Percentiles rank a stretch among this genome's conserved stretches.
Evolutionary conservation across 306 rosid species (phyloP).

Genomic region (Sophora flavescens): DNA sequence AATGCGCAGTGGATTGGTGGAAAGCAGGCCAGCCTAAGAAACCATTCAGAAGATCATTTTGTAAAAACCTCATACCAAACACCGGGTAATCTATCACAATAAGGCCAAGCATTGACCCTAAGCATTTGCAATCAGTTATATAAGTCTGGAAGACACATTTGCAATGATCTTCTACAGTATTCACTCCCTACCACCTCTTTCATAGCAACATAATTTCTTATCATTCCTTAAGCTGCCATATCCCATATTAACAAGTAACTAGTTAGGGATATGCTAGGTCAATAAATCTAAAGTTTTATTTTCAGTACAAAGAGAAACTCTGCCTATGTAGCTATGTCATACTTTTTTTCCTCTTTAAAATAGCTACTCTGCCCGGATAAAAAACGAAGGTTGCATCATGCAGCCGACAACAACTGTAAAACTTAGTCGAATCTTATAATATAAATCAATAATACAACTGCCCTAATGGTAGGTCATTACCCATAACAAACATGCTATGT

Average conservation of each 20-base stretch:
- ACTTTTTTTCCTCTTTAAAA: neutral
- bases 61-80: slow-evolving; percentile 34
- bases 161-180: slow-evolving; percentile 21
- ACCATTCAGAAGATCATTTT: slow-evolving; percentile 44
- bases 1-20: slow-evolving; percentile 98
- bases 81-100: slow-evolving; percentile 21
- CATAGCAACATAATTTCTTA: slow-evolving; percentile 24
- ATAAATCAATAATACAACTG: neutral
- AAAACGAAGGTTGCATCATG: neutral
- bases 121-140: slow-evolving; percentile 24
- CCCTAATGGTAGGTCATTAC: neutral
- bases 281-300: neutral
- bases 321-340: neutral
- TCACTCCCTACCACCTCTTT: slow-evolving; percentile 34
- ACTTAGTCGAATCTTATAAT: neutral
- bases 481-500: neutral
- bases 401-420: neutral
- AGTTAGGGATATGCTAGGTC: slow-evolving; percentile 10
- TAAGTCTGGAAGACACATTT: slow-evolving; percentile 3
- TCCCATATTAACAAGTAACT: slow-evolving; percentile 30
- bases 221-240: neutral
- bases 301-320: slow-evolving; percentile 2
- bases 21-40: slow-evolving; percentile 98
- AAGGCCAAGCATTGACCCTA: slow-evolving; percentile 28
- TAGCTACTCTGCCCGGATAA: neutral